A percentile compares a stretch with the other conserved stretches of the same genome.
Evolutionary conservation across 2,329 filamentous ascomycete species (phyloP).

Genomic region (Penicillium sclerotigenum): DNA sequence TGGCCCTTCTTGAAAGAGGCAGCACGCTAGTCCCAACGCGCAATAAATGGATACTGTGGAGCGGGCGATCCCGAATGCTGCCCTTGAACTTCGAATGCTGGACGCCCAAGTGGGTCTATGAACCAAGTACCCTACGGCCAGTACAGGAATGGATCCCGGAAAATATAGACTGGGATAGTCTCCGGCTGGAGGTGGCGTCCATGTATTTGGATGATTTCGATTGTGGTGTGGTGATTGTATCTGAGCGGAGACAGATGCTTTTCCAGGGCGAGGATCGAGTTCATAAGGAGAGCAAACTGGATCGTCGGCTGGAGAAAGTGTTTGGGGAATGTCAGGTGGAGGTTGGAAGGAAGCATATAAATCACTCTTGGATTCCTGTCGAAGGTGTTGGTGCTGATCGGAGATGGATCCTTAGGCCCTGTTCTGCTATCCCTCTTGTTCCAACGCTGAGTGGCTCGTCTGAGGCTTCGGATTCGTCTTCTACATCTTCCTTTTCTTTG

Average conservation of each 20-base stretch:
- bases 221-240: slow-evolving; percentile 7
- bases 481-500: background rate
- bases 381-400: slow-evolving; percentile 6
- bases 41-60: slow-evolving; percentile 11
- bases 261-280: slow-evolving; percentile 6
- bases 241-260: slow-evolving; percentile 5
- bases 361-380: slow-evolving; percentile 7
- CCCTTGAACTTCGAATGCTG: slow-evolving; percentile 7
- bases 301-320: background rate
- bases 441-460: background rate
- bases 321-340: slow-evolving; percentile 5
- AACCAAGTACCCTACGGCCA: background rate
- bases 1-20: background rate
- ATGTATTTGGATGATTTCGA: slow-evolving; percentile 10
- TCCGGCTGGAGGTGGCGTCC: slow-evolving; percentile 6
- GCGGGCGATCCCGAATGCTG: slow-evolving; percentile 3
- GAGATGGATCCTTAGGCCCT: slow-evolving; percentile 1
- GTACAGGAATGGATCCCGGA: slow-evolving; percentile 4
- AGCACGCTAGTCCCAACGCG: slow-evolving; percentile 6
- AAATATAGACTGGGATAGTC: slow-evolving; percentile 10
- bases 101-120: slow-evolving; percentile 6
- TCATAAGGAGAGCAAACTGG: slow-evolving; percentile 3
- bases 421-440: slow-evolving; percentile 10
- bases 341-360: slow-evolving; percentile 4
- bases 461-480: background rate